Conservation (phyloP, 257 asterid genomes). For the Scutellaria baicalensis region DNA sequence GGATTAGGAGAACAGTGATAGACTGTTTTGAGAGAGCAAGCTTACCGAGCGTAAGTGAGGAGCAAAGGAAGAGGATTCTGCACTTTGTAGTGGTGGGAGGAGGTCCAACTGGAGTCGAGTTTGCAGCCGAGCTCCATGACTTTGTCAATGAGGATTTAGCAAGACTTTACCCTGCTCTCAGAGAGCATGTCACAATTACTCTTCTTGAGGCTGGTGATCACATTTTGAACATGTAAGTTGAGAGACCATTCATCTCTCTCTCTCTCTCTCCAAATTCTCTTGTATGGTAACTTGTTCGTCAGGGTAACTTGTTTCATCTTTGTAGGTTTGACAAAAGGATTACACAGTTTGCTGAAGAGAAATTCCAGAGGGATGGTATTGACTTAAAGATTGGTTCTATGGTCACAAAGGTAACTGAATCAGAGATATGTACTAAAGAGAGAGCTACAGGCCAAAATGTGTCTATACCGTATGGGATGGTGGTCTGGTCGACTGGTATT, state of each 20-base stretch:
- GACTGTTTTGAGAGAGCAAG: conserved; percentile 90
- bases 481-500: conserved; percentile 95
- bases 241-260: background rate
- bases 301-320: background rate
- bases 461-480: conserved; percentile 85
- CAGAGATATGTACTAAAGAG: conserved; percentile 66
- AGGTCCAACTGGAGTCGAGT: conserved; percentile 91
- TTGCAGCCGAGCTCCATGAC: conserved; percentile 93
- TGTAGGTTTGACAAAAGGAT: conserved; percentile 94
- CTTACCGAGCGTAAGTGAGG: conserved; percentile 69
- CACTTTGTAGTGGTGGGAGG: conserved; percentile 95
- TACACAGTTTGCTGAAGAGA: conserved; percentile 75
- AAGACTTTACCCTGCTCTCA: conserved; percentile 64
- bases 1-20: conserved; percentile 62
- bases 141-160: conserved; percentile 66
- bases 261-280: too few species aligned
- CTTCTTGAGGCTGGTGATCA: conserved; percentile 92
- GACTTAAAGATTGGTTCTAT: conserved; percentile 73
- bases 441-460: conserved; percentile 38
- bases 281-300: background rate
- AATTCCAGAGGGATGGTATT: conserved; percentile 75
- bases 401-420: conserved; percentile 75
- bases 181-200: conserved; percentile 52
- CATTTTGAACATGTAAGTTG: conserved; percentile 71
- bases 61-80: conserved; percentile 65